Conservation (phyloP, 2,329 filamentous ascomycete genomes). For the Thermoascus crustaceus region DNA sequence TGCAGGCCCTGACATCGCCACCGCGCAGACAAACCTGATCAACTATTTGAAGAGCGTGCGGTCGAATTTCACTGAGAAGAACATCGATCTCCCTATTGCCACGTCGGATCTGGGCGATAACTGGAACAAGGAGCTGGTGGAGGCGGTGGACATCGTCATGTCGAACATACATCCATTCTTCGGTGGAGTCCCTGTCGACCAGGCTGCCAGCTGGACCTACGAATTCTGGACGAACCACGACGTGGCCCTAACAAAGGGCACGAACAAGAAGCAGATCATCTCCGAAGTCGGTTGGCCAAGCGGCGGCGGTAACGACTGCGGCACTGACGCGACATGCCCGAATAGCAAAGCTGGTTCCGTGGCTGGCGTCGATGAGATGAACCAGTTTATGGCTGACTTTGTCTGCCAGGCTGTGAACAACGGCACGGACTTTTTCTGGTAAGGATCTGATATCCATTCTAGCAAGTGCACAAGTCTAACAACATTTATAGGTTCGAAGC, state of each 20-base stretch:
- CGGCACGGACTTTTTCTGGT: conserved; percentile 91
- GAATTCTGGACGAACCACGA: conserved; percentile 70
- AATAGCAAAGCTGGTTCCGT: conserved; percentile 55
- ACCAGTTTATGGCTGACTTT: conserved; percentile 78
- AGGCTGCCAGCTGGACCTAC: conserved; percentile 73
- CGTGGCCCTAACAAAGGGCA: conserved; percentile 52
- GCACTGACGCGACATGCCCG: conserved; percentile 49
- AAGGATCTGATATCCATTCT: conserved; percentile 20
- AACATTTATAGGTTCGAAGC: conserved; percentile 63
- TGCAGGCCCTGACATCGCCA: conserved; percentile 44
- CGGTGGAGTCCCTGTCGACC: conserved; percentile 60
- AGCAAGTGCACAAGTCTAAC: conserved; percentile 10
- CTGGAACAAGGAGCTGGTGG: conserved; percentile 65
- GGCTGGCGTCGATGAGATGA: conserved; percentile 72
- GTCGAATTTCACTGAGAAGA: conserved; percentile 59
- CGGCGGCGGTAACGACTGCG: conserved; percentile 71
- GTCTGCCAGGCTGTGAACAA: conserved; percentile 73
- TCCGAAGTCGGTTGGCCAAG: conserved; percentile 89
- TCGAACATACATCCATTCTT: conserved; percentile 97
- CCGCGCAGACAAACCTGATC: conserved; percentile 57
- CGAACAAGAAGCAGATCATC: conserved; percentile 65
- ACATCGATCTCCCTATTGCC: conserved; percentile 66
- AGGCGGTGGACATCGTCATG: conserved; percentile 79
- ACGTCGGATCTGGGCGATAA: conserved; percentile 85
- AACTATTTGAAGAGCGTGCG: conserved; percentile 60